These are phyloP conservation scores for Clarireedia homoeocarpa DNA, from an alignment of 2,329 filamentous ascomycete genomes.

Conservation along the genomic window DNA sequence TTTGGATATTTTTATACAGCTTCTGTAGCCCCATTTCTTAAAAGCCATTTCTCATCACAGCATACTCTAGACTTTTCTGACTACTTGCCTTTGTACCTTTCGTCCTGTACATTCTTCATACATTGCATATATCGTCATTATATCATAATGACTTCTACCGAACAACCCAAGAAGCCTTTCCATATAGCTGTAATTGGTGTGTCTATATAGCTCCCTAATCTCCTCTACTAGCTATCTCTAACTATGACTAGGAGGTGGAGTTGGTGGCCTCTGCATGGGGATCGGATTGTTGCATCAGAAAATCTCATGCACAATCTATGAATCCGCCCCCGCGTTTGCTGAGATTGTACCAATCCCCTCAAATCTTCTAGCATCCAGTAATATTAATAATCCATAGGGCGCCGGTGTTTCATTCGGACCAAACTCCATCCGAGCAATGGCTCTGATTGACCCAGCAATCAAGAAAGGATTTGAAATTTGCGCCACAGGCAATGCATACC, in stretches of 20 bases:
- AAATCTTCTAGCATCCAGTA: not conserved
- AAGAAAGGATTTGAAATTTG: slow-evolving; percentile 20
- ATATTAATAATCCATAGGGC: slow-evolving; percentile 3
- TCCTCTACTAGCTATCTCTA: not conserved
- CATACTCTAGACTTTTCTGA: not conserved
- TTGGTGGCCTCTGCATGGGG: slow-evolving; percentile 24
- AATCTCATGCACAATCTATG: slow-evolving; percentile 26
- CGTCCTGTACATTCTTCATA: not conserved
- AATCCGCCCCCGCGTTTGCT: slow-evolving; percentile 25
- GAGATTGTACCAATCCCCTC: slow-evolving; percentile 18
- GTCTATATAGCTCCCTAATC: not conserved
- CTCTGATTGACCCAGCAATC: slow-evolving; percentile 24
- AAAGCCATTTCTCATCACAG: not conserved
- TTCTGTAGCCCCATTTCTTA: not conserved
- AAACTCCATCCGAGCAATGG: slow-evolving; percentile 26
- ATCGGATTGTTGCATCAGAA: slow-evolving; percentile 26
- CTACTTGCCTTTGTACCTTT: not conserved
- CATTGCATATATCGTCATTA: not conserved
- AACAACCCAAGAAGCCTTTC: slow-evolving; percentile 21
- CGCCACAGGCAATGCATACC: slow-evolving; percentile 21
- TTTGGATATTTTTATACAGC: not conserved
- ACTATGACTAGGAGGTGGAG: slow-evolving; percentile 22
- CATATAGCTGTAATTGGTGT: slow-evolving; percentile 27
- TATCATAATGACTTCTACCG: slow-evolving; percentile 12
- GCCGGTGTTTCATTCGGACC: slow-evolving; percentile 28